phyloP scores from a whole-genome alignment of 2,329 filamentous ascomycete species.

The Coniochaeta hoffmannii region DNA sequence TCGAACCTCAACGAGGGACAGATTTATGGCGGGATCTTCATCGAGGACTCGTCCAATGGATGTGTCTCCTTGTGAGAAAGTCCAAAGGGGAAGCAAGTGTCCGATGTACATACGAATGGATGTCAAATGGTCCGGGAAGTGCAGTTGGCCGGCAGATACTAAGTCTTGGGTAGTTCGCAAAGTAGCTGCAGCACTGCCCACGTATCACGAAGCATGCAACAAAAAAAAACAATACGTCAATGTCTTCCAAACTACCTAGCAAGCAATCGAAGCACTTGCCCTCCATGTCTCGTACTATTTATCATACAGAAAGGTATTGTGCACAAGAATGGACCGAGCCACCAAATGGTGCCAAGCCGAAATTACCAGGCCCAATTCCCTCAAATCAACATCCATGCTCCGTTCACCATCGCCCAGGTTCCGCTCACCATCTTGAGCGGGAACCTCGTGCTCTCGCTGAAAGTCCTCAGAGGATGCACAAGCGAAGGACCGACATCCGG shows the following conservation, averaged over 20 bases:
- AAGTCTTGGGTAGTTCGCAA: too few species aligned
- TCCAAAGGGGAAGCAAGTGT: neutral
- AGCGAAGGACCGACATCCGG: neutral
- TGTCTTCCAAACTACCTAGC: neutral
- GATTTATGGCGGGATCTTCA: slow-evolving; percentile 42
- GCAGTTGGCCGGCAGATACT: too few species aligned
- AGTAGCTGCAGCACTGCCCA: neutral
- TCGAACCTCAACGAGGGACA: slow-evolving; percentile 38
- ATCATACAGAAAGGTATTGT: slow-evolving; percentile 1
- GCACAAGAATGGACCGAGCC: neutral
- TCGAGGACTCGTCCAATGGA: slow-evolving; percentile 35
- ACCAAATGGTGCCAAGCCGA: neutral
- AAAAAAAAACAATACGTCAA: neutral
- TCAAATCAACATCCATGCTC: neutral
- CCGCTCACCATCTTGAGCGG: neutral
- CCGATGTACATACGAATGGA: too few species aligned
- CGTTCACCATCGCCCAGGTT: neutral
- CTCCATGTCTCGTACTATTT: neutral
- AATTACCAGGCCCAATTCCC: neutral
- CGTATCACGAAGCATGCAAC: neutral
- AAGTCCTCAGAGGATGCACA: slow-evolving; percentile 1
- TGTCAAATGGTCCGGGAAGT: too few species aligned
- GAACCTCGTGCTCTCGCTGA: neutral
- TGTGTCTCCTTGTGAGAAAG: slow-evolving; percentile 30
- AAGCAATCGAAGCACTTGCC: neutral